phyloP scores from a whole-genome alignment of 345 rosid genomes.

The Microcos paniculata region DNA sequence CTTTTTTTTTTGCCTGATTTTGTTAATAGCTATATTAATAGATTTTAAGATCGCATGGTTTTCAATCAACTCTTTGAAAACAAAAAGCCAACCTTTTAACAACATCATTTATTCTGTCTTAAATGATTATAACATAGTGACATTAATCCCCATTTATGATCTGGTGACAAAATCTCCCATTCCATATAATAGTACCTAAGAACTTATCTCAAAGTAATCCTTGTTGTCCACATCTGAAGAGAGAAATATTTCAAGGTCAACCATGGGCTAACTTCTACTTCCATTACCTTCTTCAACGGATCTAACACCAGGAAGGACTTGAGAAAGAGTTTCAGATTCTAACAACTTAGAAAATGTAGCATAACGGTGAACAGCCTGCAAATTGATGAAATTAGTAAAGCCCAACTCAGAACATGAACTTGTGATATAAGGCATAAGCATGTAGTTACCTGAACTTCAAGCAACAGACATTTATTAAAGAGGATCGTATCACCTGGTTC shows the following conservation, averaged over 20 bases:
- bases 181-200: not conserved
- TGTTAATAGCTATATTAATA: not conserved
- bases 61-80: not conserved
- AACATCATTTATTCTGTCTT: not conserved
- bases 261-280: not conserved
- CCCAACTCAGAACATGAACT: constrained; percentile 6
- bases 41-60: not conserved
- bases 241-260: not conserved
- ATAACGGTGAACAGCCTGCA: constrained; percentile 47
- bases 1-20: too few species aligned
- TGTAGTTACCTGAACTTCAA: constrained; percentile 60
- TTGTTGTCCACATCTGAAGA: not conserved
- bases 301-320: constrained; percentile 66
- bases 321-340: constrained; percentile 48
- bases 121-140: not conserved
- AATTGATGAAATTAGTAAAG: constrained; percentile 19
- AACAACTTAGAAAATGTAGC: constrained; percentile 58
- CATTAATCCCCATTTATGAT: not conserved
- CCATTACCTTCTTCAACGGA: constrained; percentile 63
- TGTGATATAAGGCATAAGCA: constrained; percentile 7
- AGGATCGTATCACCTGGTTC: constrained; percentile 46
- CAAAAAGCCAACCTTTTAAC: not conserved
- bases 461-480: constrained; percentile 51
- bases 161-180: not conserved
- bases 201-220: not conserved